Base-by-base conservation (phyloP, 2,329 filamentous ascomycete genomes). In the Aureobasidium sp. region DNA sequence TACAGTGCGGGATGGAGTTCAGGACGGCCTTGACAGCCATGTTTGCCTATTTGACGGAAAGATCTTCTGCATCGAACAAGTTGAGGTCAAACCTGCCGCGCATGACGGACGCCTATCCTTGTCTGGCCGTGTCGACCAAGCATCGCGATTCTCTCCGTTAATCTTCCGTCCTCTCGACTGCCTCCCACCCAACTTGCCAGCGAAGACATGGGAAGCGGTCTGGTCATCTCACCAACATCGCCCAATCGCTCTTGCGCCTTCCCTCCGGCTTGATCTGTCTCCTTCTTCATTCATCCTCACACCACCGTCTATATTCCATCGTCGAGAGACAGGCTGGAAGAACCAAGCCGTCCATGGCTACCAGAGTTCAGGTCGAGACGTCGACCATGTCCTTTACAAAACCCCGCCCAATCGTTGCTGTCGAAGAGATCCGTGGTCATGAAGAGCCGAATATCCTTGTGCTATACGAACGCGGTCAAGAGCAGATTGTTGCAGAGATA, bases 401-500 rank as follows among this genome's bases (percentile, higher is more conserved):
- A 55, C 58, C 51, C 37, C 45, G 63, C 12, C 63, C 63, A 12
- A 52, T 65, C 20, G 41, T 65, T 6, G 70, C 67, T 58, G 69
- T 71, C 45, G 67, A 72, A 52, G 69, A 72, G 56, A 67, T 71
- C 65, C 70, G 69, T 44, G 65, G 69, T 51, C 63, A 68, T 62
- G 69, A 72, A 55, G 67, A 70, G 67, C 77, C 76, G 60, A 73
- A 76, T 65, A 70, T 79, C 63, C 70, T 78, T 64, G 70, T 94
- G 64, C 75, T 93, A 20, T 90, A 87, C 72, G 85, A 87, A 12
- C 79, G 79, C 25, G 87, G 84, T 20, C 88, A 93, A 72, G 87
- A 92, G 64, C 81, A 82, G 44, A 89, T 94, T 65, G 85, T 92
- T 31, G 83, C 84, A 25, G 78, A 89, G 37, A 88, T 92, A 67